These are phyloP conservation scores for Spiraea crenata DNA, from an alignment of 331 rosid genomes.

Conservation along the genomic window DNA sequence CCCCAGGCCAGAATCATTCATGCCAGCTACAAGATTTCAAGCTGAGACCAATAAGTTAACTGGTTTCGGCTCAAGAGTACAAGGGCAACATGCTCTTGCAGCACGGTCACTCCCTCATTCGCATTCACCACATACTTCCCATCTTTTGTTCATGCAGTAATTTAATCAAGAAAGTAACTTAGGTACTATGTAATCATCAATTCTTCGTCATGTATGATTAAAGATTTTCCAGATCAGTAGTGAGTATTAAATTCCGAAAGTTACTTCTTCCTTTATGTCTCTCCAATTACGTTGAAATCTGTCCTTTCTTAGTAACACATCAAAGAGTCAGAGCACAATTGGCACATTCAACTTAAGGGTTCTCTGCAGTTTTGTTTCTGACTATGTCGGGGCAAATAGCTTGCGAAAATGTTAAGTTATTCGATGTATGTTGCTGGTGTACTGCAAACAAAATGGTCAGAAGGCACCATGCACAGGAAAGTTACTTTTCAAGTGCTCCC, in stretches of 20 bases:
- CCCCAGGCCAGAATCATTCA: constrained; percentile 34
- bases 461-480: neutral
- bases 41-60: constrained; percentile 39
- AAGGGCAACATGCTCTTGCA: constrained; percentile 40
- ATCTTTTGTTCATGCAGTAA: constrained; percentile 37
- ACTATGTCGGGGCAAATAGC: too few species aligned
- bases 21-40: constrained; percentile 40
- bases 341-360: too few species aligned
- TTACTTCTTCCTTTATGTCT: neutral
- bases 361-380: too few species aligned
- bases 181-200: neutral
- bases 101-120: constrained; percentile 41
- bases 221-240: neutral
- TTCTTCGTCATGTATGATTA: neutral
- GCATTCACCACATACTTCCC: constrained; percentile 48
- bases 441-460: neutral
- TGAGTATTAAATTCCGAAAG: constrained; percentile 3
- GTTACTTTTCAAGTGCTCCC: constrained; percentile 25
- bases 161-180: neutral
- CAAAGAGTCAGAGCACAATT: neutral
- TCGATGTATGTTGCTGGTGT: neutral
- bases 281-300: neutral
- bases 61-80: constrained; percentile 39
- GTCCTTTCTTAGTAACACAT: too few species aligned
- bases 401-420: too few species aligned